Percentiles rank a stretch among this genome's conserved stretches.
Conservation (phyloP, 1,284 basidiomycete genomes). For the Cutaneotrichosporon cavernicola region DNA sequence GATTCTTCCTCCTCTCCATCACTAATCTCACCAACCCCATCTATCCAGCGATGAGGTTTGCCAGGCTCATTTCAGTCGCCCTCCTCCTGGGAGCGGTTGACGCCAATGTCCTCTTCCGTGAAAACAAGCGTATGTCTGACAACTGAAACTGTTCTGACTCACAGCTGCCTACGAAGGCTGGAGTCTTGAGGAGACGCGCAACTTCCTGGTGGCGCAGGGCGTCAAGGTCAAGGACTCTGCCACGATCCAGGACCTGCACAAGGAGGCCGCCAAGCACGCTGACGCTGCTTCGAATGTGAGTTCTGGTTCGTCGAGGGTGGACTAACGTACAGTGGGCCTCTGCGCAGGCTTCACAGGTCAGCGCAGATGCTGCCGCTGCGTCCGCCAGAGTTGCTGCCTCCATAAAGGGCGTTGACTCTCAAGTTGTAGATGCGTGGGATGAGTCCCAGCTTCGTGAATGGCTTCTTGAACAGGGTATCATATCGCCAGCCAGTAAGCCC, state of each 20-base stretch:
- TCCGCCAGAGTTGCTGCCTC: conserved; percentile 67
- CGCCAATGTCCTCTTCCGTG: conserved; percentile 45
- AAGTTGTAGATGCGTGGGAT: conserved; percentile 61
- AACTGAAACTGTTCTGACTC: background rate
- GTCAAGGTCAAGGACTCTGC: conserved; percentile 61
- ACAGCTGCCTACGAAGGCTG: conserved; percentile 62
- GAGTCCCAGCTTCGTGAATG: conserved; percentile 76
- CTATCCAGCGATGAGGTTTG: conserved; percentile 8
- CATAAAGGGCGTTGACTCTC: conserved; percentile 50
- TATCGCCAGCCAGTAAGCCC: conserved; percentile 71
- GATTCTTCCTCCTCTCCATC: background rate
- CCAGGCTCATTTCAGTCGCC: conserved; percentile 29
- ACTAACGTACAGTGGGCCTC: conserved; percentile 39
- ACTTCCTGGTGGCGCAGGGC: conserved; percentile 71
- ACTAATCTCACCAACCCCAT: background rate
- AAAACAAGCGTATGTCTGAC: conserved; percentile 43
- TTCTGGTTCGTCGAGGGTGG: background rate
- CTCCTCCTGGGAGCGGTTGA: conserved; percentile 37
- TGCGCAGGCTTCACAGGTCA: conserved; percentile 20
- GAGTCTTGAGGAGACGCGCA: conserved; percentile 63
- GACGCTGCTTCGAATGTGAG: conserved; percentile 56
- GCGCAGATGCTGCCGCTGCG: conserved; percentile 57
- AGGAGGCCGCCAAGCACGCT: conserved; percentile 58
- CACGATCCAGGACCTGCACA: conserved; percentile 48
- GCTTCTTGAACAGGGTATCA: conserved; percentile 80